Evolutionary conservation across 164 flowering plant genomes (phyloP), one percentile per base, ranked within the genome.

Genomic region (Magnolia officinalis): DNA sequence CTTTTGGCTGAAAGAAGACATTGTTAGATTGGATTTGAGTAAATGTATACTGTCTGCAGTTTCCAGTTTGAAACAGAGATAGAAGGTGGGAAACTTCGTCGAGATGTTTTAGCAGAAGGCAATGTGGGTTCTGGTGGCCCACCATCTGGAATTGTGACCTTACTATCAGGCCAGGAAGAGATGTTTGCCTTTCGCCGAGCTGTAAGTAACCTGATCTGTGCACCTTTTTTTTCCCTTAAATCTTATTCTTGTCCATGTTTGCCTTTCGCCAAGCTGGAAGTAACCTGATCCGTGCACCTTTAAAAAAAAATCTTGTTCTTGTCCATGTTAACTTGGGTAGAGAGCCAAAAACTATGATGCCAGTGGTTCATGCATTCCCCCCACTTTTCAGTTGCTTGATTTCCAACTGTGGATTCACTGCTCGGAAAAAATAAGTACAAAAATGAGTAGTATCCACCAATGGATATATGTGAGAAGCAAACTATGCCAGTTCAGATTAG

Each of bases 141-240:
- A 51, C 87, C 94, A 68, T 26, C 87, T 80, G 88, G 89, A 1
- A 94, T 96, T 63, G 81, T 78, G 55, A 87, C 96, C 68, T 80
- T 94, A 80, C 82, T 94, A 55, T 94, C 99, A 49, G 94, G 97
- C 72, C 88, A 92, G 85, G 99, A 96, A 80, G 99, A 96, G 85
- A 89, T 88, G 92, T 96, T 96, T 88, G 99, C 99, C 72, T 96
- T 96, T 80, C 89, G 88, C 50, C 88, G 97, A 83, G 99, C 98
- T 50, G 98, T 96, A 84, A 86, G 94, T 68, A 68, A 68, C 71
- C n/a, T 68, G 71, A 31, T 31, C 49, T 19, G 9, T 14, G 19
- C 31, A 5, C 50, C 16, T 29, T 68, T 37, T 37, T 29, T 29
- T 67, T 8, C 18, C 20, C 18, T 14, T 20, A 14, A 20, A 20